phyloP scores from a whole-genome alignment of 2,329 filamentous ascomycete species.

The Hymenoscyphus infarciens region DNA sequence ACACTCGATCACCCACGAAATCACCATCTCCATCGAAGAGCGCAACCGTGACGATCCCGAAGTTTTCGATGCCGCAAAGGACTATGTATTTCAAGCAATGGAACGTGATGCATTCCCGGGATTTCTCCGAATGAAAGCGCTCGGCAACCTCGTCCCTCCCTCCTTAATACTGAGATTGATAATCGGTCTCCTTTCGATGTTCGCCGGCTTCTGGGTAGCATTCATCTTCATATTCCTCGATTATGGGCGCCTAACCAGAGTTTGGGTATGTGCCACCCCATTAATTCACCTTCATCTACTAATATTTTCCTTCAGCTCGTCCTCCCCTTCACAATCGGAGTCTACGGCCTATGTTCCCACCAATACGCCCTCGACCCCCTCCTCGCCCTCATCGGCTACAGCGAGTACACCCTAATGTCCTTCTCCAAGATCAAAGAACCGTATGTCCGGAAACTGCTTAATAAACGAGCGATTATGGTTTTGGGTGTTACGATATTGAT shows the following conservation, averaged over 20 bases:
- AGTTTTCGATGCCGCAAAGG: conserved; percentile 94
- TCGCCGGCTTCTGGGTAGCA: conserved; percentile 88
- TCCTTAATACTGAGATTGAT: conserved; percentile 84
- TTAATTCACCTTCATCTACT: background rate
- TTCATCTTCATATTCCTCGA: conserved; percentile 93
- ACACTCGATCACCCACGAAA: conserved; percentile 78
- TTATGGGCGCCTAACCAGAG: conserved; percentile 67
- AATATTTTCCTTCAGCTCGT: conserved; percentile 57
- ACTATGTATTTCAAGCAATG: conserved; percentile 99
- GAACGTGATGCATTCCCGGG: conserved; percentile 98
- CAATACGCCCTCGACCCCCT: conserved; percentile 94
- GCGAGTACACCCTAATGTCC: conserved; percentile 94
- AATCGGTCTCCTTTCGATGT: conserved; percentile 79
- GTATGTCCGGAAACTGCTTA: conserved; percentile 81
- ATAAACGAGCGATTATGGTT: conserved; percentile 79
- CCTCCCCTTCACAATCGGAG: conserved; percentile 84
- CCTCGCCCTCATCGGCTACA: conserved; percentile 82
- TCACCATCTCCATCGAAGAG: conserved; percentile 85
- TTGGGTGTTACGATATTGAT: conserved; percentile 71
- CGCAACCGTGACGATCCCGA: conserved; percentile 92
- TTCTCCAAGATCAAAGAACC: conserved; percentile 86
- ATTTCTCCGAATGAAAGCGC: conserved; percentile 88
- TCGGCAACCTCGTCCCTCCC: conserved; percentile 91
- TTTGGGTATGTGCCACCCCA: conserved; percentile 65
- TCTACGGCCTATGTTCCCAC: conserved; percentile 86